Evolutionary conservation across 805 yeast species (phyloP), one percentile per base, ranked within the genome.

Genomic region (Ogataea nakhonphanomensis): DNA sequence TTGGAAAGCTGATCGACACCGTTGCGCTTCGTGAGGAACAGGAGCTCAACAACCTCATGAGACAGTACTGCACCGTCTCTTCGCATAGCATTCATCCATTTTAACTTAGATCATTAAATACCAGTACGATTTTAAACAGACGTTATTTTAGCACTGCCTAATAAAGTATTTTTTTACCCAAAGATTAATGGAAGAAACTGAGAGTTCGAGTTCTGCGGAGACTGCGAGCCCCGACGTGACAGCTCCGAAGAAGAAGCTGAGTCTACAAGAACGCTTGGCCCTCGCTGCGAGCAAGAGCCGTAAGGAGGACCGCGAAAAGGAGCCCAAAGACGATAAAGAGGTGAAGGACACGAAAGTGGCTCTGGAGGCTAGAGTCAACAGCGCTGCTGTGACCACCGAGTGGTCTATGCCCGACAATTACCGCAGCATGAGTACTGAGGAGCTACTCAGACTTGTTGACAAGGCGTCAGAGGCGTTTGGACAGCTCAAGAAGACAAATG

Each of bases 191-290:
- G 42, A 27, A 37, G 42, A 36, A 20, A 28, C 21, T 8, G 40
- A 36, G n/a, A 25, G 27, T 21, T 25, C 20, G 27, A 31, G 22
- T 22, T 14, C 32, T 12, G 14, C 15, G 7, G 36, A 37, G 24
- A 7, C 36, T 7, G 25, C 21, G 15, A 20, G 26, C 12, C 17
- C 37, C 3, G 42, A 27, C 10, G 35, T 32, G 33, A 11, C 31
- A 9, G 30, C 33, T 22, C 61, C 70, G 23, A 71, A 69, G 49
- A 83, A 82, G 58, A 70, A 90, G 46, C 64, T 86, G 13, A 80
- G 95, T 0, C 68, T 91, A 50, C 95, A 87, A 54, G 96, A 90
- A 54, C 70, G 97, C 45, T 69, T 90, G 37, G 95, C 93, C 1
- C 62, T 79, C 46, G 96, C 96, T 1, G 88, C 95, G 6, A 67